Evolutionary conservation across 345 rosid genomes (phyloP), one percentile per base, ranked within the genome.

Genomic region (Cardiospermum halicacabum): DNA sequence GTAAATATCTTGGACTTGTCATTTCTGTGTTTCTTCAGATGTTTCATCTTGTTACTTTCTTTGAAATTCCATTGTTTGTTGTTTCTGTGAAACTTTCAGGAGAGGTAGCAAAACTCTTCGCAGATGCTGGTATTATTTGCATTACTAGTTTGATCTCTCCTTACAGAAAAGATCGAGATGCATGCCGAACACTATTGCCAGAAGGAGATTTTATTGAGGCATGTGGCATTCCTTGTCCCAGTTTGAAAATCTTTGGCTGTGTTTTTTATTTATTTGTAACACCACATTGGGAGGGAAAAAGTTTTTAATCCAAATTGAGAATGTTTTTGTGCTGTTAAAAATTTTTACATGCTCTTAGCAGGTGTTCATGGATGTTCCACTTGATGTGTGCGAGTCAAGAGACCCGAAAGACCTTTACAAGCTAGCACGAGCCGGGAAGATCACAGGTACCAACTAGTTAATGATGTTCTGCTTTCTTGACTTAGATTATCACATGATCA

Each of bases 341-440:
- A 65, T 57, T 59, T 66, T 7, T 40, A 19, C 64, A 71, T 54
- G 13, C 37, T 40, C 66, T 60, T 54, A 16, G 50, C 65, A 85
- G 95, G 90, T 90, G 12, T 87, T 84, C 69, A 80, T 90, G 95
- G 82, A 90, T 67, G 90, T 81, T 50, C 72, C 97, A 1, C 92
- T 85, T 56, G 71, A 77, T 15, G 79, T 85, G 68, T 90, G 95
- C 27, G 97, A 90, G 79, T 81, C 80, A 3, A 87, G 95, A 66
- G 95, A 90, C 68, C 89, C 97, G 4, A 90, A 90, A 81, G 95
- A 92, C 67, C 74, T 90, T 3, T 90, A 90, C 85, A 87, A 85
- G 82, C 90, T 90, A 63, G 97, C 95, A 40, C 85, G 97, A 53
- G 88, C 95, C 0, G 97, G 97, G 69, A 90, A 85, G 72, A 84